These are phyloP conservation scores for Solanum chilense DNA, from an alignment of 257 asterid genomes.

Conservation along the genomic window DNA sequence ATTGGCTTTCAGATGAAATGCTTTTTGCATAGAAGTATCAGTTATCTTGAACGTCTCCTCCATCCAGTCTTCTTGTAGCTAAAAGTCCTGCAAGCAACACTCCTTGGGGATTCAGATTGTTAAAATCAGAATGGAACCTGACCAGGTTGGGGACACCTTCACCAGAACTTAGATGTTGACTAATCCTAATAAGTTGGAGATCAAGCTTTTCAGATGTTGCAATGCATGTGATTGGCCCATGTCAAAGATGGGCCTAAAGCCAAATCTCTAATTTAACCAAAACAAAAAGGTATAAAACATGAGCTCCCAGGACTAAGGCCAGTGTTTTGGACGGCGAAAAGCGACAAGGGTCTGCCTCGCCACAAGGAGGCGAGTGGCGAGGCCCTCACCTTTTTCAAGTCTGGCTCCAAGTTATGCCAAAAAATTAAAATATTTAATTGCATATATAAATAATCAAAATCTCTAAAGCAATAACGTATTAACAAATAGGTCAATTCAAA, in stretches of 20 bases:
- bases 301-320: background rate
- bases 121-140: background rate
- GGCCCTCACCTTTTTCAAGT: background rate
- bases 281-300: background rate
- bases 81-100: background rate
- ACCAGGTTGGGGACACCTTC: background rate
- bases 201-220: background rate
- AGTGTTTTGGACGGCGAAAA: background rate
- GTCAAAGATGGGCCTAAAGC: background rate
- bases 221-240: background rate
- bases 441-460: background rate
- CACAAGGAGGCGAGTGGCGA: background rate
- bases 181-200: background rate
- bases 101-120: background rate
- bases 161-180: background rate
- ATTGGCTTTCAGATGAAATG: background rate
- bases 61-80: background rate
- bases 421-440: background rate
- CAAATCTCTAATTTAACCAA: background rate
- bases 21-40: background rate
- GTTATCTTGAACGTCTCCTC: background rate
- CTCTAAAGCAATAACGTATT: background rate
- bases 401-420: background rate
- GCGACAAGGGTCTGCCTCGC: background rate
- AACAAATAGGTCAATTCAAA: background rate